phyloP scores from a whole-genome alignment of 106 monocot species.

The Allium cepa region DNA sequence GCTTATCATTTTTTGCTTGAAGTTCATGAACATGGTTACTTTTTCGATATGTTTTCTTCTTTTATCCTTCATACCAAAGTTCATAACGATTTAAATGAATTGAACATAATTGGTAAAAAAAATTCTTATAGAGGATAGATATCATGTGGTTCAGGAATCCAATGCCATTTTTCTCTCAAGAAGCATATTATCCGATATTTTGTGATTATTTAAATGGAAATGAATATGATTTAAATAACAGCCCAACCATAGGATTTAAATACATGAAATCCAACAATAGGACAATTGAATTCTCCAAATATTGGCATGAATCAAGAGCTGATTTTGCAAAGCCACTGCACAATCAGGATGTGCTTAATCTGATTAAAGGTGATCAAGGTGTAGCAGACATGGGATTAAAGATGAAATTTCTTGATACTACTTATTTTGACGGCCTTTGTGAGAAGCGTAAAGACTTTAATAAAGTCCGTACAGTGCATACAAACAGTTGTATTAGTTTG shows the following conservation, averaged over 20 bases:
- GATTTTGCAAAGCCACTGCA: slow-evolving; percentile 7
- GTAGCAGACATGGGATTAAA: slow-evolving; percentile 12
- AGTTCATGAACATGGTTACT: no score
- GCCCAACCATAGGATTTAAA: slow-evolving; percentile 22
- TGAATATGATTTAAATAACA: slow-evolving; percentile 13
- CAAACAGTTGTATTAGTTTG: slow-evolving; percentile 22
- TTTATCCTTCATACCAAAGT: no score
- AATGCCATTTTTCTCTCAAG: slow-evolving; percentile 13
- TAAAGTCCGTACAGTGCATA: slow-evolving; percentile 22
- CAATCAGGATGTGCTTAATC: slow-evolving; percentile 24
- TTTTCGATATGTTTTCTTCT: no score
- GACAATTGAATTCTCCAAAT: slow-evolving; percentile 23
- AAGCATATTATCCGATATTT: slow-evolving; percentile 21
- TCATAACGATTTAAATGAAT: no score
- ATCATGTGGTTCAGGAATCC: slow-evolving; percentile 24
- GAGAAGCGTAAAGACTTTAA: slow-evolving; percentile 21
- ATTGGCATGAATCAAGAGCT: slow-evolving; percentile 14
- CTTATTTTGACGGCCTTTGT: slow-evolving; percentile 20
- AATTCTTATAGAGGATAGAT: slow-evolving; percentile 22
- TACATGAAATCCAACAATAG: slow-evolving; percentile 26
- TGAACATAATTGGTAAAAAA: no score
- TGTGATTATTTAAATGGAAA: slow-evolving; percentile 19
- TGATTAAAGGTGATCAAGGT: slow-evolving; percentile 19
- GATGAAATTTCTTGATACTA: slow-evolving; percentile 19
- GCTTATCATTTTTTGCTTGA: no score